phyloP scores from a whole-genome alignment of 495 filamentous ascomycete genomes.

The Neurospora pannonica region DNA sequence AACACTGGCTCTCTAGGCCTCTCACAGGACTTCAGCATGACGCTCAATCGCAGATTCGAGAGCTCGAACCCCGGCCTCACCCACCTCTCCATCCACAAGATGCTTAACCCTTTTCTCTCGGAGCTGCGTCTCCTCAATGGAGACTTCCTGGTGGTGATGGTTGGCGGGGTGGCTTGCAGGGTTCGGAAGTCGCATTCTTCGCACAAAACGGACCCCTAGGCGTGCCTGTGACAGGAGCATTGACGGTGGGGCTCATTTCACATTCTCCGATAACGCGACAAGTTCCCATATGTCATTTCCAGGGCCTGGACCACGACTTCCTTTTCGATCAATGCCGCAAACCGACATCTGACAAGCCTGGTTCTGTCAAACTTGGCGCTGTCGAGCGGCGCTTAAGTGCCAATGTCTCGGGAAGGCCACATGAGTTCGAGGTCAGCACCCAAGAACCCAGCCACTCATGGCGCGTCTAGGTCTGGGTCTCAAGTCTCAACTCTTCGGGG shows the following conservation, averaged over 20 bases:
- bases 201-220: not conserved
- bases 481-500: not conserved
- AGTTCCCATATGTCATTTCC: not conserved
- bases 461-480: slow-evolving; percentile 3
- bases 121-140: slow-evolving; percentile 23
- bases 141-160: slow-evolving; percentile 5
- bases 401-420: slow-evolving; percentile 15
- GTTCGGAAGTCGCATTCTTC: not conserved
- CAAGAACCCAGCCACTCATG: slow-evolving; percentile 16
- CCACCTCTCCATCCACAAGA: not conserved
- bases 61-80: not conserved
- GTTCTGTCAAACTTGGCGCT: slow-evolving; percentile 1
- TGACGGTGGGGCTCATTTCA: not conserved
- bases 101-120: slow-evolving; percentile 23
- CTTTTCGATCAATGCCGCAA: not conserved
- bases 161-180: not conserved
- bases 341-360: not conserved
- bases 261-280: not conserved
- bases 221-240: slow-evolving; percentile 1
- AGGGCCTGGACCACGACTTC: not conserved
- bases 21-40: not conserved
- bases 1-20: not conserved
- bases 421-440: slow-evolving; percentile 25
- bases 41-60: not conserved
- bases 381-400: slow-evolving; percentile 3